Conservation (phyloP, 371 early-diverging fungal genomes). For the Actinomortierella wolfii region DNA sequence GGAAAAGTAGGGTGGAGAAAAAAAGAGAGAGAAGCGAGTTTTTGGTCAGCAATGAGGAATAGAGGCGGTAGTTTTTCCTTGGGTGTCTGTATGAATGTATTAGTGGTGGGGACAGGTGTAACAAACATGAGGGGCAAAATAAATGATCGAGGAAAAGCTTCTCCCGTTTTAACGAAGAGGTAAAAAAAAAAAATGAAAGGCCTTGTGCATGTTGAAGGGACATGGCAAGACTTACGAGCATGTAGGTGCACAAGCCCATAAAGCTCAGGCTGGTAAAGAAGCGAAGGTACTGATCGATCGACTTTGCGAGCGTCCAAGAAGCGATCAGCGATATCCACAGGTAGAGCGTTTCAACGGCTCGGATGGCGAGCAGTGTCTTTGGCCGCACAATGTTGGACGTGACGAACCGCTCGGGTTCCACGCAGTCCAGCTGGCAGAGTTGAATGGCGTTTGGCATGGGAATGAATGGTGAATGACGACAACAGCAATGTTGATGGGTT, state of each 20-base stretch:
- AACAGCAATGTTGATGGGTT: no score
- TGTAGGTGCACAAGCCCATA: conserved; percentile 56
- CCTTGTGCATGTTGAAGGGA: no score
- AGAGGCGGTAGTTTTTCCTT: no score
- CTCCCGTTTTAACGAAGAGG: no score
- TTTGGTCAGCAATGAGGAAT: no score
- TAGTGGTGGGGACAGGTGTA: not conserved
- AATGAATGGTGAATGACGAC: not conserved
- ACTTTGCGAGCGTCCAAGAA: conserved; percentile 41
- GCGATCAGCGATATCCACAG: conserved; percentile 50
- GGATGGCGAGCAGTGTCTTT: conserved; percentile 49
- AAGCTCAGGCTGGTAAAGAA: conserved; percentile 60
- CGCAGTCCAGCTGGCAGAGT: conserved; percentile 45
- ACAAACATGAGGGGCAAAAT: no score
- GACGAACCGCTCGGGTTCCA: conserved; percentile 58
- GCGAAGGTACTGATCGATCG: conserved; percentile 42
- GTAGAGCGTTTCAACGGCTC: conserved; percentile 48
- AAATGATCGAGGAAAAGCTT: no score
- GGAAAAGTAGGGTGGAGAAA: not conserved
- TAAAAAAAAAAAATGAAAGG: no score
- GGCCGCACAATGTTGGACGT: conserved; percentile 58
- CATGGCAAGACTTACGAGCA: conserved; percentile 48
- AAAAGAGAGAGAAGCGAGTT: not conserved
- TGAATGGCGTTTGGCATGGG: not conserved
- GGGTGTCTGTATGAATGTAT: not conserved